Percentiles rank a stretch among this genome's conserved stretches.
Conservation (phyloP, 108 stramenopile species). For the Discostella stelligeroides region DNA sequence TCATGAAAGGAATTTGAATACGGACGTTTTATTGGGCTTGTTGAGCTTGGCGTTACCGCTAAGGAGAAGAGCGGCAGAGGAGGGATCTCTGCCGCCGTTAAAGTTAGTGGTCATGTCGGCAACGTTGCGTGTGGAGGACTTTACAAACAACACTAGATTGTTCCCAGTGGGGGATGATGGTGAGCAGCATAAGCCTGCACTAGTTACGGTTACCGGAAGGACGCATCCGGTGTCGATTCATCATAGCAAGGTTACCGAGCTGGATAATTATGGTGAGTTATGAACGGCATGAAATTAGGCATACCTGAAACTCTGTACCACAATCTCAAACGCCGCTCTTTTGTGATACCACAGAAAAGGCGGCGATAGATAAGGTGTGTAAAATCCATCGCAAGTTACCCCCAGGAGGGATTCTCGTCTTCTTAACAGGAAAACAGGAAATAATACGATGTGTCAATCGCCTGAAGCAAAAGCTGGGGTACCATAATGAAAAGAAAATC, state of each 20-base stretch:
- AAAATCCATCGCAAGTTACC: conserved; percentile 93
- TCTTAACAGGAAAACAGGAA: conserved; percentile 96
- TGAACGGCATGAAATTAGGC: too few relatives aligned
- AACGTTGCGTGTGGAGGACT: conserved; percentile 95
- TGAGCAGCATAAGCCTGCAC: conserved; percentile 48
- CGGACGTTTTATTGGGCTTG: conserved; percentile 96
- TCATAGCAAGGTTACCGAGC: conserved; percentile 93
- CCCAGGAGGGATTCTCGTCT: conserved; percentile 93
- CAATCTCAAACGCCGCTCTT: too few relatives aligned
- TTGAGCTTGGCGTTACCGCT: conserved; percentile 86
- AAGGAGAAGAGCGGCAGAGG: conserved; percentile 70
- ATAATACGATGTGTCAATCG: conserved; percentile 86
- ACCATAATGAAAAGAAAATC: conserved; percentile 15
- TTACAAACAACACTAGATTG: conserved; percentile 82
- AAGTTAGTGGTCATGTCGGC: conserved; percentile 98
- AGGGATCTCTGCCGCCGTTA: conserved; percentile 80
- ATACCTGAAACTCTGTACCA: too few relatives aligned
- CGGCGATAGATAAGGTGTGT: conserved; percentile 78
- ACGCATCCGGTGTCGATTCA: conserved; percentile 96
- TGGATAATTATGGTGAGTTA: conserved; percentile 87
- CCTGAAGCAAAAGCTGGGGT: conserved; percentile 52
- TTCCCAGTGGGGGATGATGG: conserved; percentile 56
- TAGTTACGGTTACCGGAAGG: conserved; percentile 91
- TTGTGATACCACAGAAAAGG: conserved; percentile 49
- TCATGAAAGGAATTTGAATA: conserved; percentile 91